Base-by-base conservation (phyloP, 345 rosid genomes). In the Citrus glauca region DNA sequence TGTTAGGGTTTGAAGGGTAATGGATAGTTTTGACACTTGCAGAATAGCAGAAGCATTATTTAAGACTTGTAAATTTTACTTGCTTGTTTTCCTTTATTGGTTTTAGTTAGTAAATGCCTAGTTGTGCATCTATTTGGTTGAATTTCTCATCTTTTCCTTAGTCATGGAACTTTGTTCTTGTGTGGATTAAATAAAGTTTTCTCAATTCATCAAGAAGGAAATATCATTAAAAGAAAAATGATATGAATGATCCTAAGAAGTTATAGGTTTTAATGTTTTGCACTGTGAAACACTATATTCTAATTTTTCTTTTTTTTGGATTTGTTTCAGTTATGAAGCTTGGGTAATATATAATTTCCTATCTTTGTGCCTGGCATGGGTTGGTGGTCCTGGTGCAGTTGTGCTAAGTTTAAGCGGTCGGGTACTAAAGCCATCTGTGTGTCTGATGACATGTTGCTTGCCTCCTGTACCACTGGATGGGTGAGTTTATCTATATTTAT, bases 271-370 rank as follows among this genome's bases (percentile, higher is more conserved):
- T 17, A 53, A 38, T 40, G 25, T 56, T 55, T 53, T 59, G 42
- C 6, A 0, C 20, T 55, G 35, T 10, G 20, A 24, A 30, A 53
- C 38, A 59, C 53, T 8, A 3, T 37, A 3, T 33, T 16, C 56
- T 76, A 24, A 76, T 76, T 32, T 27, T 53, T 35, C 16, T 35
- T 45, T 53, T 35, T 35, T 35, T 38, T 19, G 53, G 64, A 8
- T 40, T 33, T 86, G 77, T 87, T 84, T 78, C 95, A 95, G 98
- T 69, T 95, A 95, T 77, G 98, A 95, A 87, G 98, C 98, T 71
- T 95, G 98, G 98, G 98, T 95, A 83, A 95, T 95, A 59, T 95
- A 95, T 67, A 95, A 95, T 81, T 95, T 95, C 87, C 83, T 95
- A 48, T 93, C 98, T 28, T 79, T 95, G 73, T 95, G 98, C 87